phyloP scores from a whole-genome alignment of 106 monocot genomes.

The Allium cepa region DNA sequence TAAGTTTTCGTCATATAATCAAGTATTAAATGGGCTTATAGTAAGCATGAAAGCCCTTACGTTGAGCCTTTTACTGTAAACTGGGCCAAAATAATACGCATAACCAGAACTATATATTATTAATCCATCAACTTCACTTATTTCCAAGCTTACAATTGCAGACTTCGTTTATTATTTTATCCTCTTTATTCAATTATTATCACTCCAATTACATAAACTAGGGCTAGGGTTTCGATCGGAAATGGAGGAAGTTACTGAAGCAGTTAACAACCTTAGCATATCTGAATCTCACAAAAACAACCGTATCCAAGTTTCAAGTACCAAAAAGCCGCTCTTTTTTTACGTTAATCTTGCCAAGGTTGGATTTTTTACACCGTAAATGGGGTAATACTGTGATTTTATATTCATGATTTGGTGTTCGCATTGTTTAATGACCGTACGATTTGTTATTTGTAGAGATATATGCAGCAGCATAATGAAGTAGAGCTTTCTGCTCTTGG shows the following conservation, averaged over 20 bases:
- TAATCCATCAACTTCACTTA: no score
- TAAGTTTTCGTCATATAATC: no score
- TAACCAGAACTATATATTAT: no score
- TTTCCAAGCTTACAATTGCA: no score
- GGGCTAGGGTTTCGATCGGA: slow-evolving; percentile 31
- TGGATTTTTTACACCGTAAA: no score
- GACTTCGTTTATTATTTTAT: background rate
- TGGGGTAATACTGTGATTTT: background rate
- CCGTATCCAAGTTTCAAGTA: slow-evolving; percentile 67
- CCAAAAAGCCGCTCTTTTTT: slow-evolving; percentile 71
- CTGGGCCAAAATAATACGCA: no score
- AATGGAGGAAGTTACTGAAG: slow-evolving; percentile 58
- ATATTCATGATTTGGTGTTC: background rate
- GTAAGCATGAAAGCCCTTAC: no score
- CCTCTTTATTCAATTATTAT: background rate
- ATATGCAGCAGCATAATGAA: slow-evolving; percentile 60
- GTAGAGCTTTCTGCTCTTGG: slow-evolving; percentile 61
- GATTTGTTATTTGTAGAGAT: slow-evolving; percentile 27
- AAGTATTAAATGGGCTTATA: no score
- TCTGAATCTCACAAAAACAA: slow-evolving; percentile 47
- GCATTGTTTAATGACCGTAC: background rate
- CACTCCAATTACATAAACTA: background rate
- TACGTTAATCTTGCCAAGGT: slow-evolving; percentile 64
- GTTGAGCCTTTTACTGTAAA: no score
- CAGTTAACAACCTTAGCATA: slow-evolving; percentile 29